phyloP scores from a whole-genome alignment of 352 stramenopile genomes.

The Globisporangium abappressorium region DNA sequence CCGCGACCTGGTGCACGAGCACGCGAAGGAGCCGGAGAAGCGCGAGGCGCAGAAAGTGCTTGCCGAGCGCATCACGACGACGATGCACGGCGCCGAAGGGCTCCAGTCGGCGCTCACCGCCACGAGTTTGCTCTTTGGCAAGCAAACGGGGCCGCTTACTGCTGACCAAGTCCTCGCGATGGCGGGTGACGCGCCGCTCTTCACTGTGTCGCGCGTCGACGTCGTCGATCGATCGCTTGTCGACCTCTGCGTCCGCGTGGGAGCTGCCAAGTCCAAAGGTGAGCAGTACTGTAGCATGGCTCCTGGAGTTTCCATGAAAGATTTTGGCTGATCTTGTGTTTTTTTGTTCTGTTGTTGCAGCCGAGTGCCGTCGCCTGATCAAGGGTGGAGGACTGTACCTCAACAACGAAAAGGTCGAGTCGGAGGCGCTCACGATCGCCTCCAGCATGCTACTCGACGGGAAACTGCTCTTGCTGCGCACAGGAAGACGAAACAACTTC shows the following conservation, averaged over 20 bases:
- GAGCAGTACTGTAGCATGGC: neutral
- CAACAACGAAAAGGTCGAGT: constrained; percentile 84
- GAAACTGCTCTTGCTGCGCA: constrained; percentile 66
- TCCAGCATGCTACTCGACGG: constrained; percentile 56
- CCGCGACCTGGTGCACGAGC: constrained; percentile 75
- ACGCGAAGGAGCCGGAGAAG: constrained; percentile 78
- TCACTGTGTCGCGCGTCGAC: constrained; percentile 36
- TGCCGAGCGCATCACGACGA: constrained; percentile 82
- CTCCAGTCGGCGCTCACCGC: constrained; percentile 54
- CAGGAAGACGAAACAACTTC: constrained; percentile 79
- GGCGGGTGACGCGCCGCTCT: constrained; percentile 60
- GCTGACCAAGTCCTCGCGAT: constrained; percentile 68
- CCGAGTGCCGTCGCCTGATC: constrained; percentile 94
- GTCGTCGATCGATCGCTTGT: constrained; percentile 79
- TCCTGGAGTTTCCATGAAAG: neutral
- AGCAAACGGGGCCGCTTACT: constrained; percentile 52
- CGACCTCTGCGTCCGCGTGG: constrained; percentile 89
- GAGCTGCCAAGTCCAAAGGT: constrained; percentile 92
- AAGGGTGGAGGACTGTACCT: constrained; percentile 94
- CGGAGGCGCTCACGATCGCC: constrained; percentile 36
- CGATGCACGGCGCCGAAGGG: constrained; percentile 93
- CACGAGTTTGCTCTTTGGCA: constrained; percentile 70
- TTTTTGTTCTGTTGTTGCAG: constrained; percentile 27
- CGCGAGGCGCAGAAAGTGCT: constrained; percentile 67
- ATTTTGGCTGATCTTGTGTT: neutral